Evolutionary conservation across 768 basidiomycete genomes (phyloP), one percentile per base, ranked within the genome.

Genomic region (Auriscalpium microsporum): DNA sequence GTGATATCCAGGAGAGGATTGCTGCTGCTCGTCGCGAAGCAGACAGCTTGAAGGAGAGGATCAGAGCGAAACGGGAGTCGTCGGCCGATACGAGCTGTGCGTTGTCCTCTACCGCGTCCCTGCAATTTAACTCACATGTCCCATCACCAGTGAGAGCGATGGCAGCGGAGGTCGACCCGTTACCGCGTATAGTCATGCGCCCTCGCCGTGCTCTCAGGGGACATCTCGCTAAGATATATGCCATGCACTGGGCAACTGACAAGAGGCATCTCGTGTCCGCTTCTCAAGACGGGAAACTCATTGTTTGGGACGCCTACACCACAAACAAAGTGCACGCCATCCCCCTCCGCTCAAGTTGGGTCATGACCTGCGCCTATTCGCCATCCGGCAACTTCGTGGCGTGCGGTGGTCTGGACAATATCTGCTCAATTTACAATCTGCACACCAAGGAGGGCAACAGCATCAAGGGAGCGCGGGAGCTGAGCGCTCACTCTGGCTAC

Each of bases 251-350:
- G 96, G 89, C 95, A 36, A 85, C 89, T 52, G 95, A 99, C 77
- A 83, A 93, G 66, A 81, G 96, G 65, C 95, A 99, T 76, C 83
- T 99, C 58, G 95, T 99, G 37, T 98, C 96, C 14, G 95, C 95
- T n/a, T 98, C 95, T 2, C 95, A 99, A 70, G 95, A 99, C 68
- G 95, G 95, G 52, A 99, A 99, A 72, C 82, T 99, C 56, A 98
- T 99, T 68, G 95, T 99, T 53, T 99, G 95, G 95, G 95, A 99
- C 72, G 95, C 95, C 50, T 98, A 98, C 73, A 98, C 95, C n/a
- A 96, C 94, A 56, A 99, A 99, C 81, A 99, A 99, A 77, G 95
- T 99, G 57, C 96, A 99, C 68, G 95, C 95, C 63, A 99, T 99
- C 69, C 95, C 95, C 50, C 77, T 99, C 48, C 86, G 95, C 52